A percentile compares a stretch with the other conserved stretches of the same genome.
phyloP scores from a whole-genome alignment of 169 alveolate genomes.

The Cryptosporidium meleagridis region DNA sequence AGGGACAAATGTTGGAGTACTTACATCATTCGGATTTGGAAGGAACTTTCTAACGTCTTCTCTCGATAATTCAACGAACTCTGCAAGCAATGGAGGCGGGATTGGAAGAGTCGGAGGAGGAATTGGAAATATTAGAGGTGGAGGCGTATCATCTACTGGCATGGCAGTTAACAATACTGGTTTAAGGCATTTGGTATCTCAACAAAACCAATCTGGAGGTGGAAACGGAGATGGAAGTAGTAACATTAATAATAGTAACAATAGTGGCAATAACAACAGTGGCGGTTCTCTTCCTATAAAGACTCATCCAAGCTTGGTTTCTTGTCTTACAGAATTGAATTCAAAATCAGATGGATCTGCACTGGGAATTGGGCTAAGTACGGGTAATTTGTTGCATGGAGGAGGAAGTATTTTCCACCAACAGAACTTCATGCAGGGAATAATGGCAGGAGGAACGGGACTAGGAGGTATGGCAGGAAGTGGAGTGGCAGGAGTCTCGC shows the following conservation, averaged over 20 bases:
- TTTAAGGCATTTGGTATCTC: neutral
- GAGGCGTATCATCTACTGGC: neutral
- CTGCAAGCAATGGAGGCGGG: neutral
- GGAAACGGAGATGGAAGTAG: neutral
- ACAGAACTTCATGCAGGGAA: neutral
- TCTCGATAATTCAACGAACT: neutral
- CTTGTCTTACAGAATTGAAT: conserved; percentile 26
- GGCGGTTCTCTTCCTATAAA: neutral
- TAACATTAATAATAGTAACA: no score
- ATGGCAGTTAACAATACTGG: neutral
- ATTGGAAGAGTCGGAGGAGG: conserved; percentile 5
- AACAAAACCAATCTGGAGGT: neutral
- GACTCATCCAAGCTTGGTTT: conserved; percentile 27
- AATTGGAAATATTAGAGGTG: neutral
- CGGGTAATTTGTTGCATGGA: neutral
- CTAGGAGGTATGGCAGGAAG: no score
- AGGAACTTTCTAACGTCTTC: neutral
- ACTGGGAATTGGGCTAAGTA: neutral
- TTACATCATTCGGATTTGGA: neutral
- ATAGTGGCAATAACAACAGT: no score
- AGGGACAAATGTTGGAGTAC: neutral
- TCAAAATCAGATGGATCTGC: neutral
- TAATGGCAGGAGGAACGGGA: no score
- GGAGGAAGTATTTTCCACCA: neutral
- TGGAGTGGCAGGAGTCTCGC: neutral